These are phyloP conservation scores for Pythium scleroteichum DNA, from an alignment of 352 stramenopile species.

Conservation along the genomic window DNA sequence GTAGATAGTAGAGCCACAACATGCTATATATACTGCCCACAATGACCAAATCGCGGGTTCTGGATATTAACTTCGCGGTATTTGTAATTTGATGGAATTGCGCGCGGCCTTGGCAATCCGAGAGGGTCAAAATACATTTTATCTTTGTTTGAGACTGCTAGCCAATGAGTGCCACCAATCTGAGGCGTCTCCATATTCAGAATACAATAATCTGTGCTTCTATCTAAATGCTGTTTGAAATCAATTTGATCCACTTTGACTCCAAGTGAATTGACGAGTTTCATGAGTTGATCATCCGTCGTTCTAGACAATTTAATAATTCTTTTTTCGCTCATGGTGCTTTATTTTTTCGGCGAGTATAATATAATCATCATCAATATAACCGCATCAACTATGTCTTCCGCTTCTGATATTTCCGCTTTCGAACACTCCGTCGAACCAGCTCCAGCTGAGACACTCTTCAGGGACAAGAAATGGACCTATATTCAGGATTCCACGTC, in stretches of 20 bases:
- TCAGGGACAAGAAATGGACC: conserved; percentile 26
- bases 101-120: neutral
- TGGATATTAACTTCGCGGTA: conserved; percentile 21
- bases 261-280: conserved; percentile 20
- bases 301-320: conserved; percentile 28
- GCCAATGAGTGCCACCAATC: conserved; percentile 19
- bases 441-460: conserved; percentile 24
- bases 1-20: too few relatives aligned
- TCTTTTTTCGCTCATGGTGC: conserved; percentile 20
- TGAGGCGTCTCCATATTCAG: conserved; percentile 14
- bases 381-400: conserved; percentile 24
- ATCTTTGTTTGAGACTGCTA: conserved; percentile 24
- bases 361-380: conserved; percentile 26
- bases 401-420: conserved; percentile 26
- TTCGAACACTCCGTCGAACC: conserved; percentile 26
- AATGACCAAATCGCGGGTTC: conserved; percentile 11
- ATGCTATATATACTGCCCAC: too few relatives aligned
- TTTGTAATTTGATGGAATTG: conserved; percentile 20
- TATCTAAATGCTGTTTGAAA: conserved; percentile 21
- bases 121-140: conserved; percentile 24
- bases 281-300: conserved; percentile 22
- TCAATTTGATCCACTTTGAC: conserved; percentile 29
- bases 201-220: conserved; percentile 22
- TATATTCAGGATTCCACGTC: conserved; percentile 26
- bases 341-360: conserved; percentile 17